These are phyloP conservation scores for Cyberlindnera euphorbiiphila DNA, from an alignment of 805 yeast genomes.

Conservation along the genomic window DNA sequence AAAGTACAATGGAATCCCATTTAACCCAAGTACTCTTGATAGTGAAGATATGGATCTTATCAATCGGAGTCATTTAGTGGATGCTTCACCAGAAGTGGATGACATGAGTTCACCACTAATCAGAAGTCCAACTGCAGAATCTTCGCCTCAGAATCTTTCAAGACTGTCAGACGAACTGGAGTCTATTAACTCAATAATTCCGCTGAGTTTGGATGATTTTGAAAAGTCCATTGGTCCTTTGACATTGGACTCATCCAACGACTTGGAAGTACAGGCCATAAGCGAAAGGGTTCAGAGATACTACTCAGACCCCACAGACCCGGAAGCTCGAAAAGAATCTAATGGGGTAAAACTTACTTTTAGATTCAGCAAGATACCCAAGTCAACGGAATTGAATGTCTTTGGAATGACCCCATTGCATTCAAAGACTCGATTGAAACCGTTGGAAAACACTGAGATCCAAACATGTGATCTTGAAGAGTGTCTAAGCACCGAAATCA, in stretches of 20 bases:
- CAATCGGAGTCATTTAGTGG: constrained; percentile 7
- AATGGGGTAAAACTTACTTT: constrained; percentile 1
- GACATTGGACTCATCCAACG: constrained; percentile 16
- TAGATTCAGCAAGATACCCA: constrained; percentile 3
- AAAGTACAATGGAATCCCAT: constrained; percentile 1
- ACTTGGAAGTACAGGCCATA: constrained; percentile 9
- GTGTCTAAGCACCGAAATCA: too few species aligned
- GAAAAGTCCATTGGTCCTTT: constrained; percentile 10
- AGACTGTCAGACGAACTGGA: constrained; percentile 21
- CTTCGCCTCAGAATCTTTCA: constrained; percentile 8
- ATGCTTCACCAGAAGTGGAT: neutral
- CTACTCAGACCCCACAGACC: too few species aligned
- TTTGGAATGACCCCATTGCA: neutral
- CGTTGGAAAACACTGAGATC: neutral
- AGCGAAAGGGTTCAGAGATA: neutral
- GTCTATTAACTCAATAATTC: neutral
- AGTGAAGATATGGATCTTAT: constrained; percentile 4
- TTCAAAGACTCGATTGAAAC: neutral
- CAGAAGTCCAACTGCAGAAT: neutral
- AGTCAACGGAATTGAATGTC: constrained; percentile 1
- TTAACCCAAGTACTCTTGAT: neutral
- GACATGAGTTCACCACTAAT: neutral
- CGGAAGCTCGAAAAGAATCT: neutral
- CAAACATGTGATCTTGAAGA: constrained; percentile 1
- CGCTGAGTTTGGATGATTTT: neutral